These are phyloP conservation scores for Exutisphaerella laricina DNA, from an alignment of 2,329 filamentous ascomycete species.

Conservation along the genomic window DNA sequence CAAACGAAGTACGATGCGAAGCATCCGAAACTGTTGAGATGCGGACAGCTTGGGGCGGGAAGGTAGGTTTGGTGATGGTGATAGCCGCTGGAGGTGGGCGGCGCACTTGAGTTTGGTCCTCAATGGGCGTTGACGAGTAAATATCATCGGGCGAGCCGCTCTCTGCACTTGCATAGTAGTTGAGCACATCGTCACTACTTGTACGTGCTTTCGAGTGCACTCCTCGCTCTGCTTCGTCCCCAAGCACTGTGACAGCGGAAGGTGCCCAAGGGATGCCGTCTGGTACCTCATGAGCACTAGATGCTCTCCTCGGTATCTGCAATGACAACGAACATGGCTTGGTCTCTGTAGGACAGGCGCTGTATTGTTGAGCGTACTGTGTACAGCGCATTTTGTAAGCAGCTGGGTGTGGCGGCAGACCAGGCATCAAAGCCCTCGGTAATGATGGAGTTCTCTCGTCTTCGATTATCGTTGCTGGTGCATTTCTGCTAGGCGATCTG, in stretches of 20 bases:
- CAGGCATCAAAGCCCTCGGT: slow-evolving; percentile 10
- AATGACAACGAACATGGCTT: slow-evolving; percentile 21
- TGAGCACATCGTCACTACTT: slow-evolving; percentile 21
- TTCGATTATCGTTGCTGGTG: slow-evolving; percentile 31
- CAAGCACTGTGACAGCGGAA: too few relatives aligned
- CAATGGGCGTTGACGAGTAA: slow-evolving; percentile 20
- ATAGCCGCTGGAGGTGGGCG: slow-evolving; percentile 20
- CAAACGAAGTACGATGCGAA: slow-evolving; percentile 42
- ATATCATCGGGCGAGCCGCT: slow-evolving; percentile 23
- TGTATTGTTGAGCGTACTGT: slow-evolving; percentile 16
- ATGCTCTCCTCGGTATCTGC: slow-evolving; percentile 20
- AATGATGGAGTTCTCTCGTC: slow-evolving; percentile 25
- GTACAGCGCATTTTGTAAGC: slow-evolving; percentile 8
- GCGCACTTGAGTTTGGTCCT: slow-evolving; percentile 22
- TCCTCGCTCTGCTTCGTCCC: too few relatives aligned
- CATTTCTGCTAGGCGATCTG: slow-evolving; percentile 19
- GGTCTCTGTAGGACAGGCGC: slow-evolving; percentile 14
- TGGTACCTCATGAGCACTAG: not conserved
- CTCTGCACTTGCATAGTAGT: slow-evolving; percentile 31
- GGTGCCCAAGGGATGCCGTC: not conserved
- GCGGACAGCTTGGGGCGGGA: slow-evolving; percentile 22
- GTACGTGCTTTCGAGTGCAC: slow-evolving; percentile 8
- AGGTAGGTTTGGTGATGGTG: slow-evolving; percentile 21
- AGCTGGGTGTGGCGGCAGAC: slow-evolving; percentile 17
- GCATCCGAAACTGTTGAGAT: slow-evolving; percentile 25